A percentile compares a stretch with the other conserved stretches of the same genome.
Evolutionary conservation across 768 basidiomycete species (phyloP).

Genomic region (Leucocoprinus leucothites): DNA sequence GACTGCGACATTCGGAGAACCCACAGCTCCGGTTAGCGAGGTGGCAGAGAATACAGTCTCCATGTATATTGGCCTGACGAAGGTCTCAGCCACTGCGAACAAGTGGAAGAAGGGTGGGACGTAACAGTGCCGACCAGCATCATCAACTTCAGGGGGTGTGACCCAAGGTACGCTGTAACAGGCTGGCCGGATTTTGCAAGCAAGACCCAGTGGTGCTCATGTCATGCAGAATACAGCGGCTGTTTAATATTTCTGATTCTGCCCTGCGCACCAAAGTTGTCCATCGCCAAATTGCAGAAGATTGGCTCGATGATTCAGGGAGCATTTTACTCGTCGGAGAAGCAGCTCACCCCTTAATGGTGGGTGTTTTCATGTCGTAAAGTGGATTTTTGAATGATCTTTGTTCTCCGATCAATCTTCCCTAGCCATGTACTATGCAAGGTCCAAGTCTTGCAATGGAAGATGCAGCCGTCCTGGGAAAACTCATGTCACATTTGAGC

Average conservation of each 20-base stretch:
- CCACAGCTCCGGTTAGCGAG: conserved; percentile 22
- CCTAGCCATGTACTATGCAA: conserved; percentile 48
- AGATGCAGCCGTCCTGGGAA: conserved; percentile 54
- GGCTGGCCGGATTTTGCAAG: not conserved
- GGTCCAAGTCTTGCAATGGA: conserved; percentile 46
- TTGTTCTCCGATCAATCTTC: not conserved
- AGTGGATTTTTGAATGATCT: conserved; percentile 1
- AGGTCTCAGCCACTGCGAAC: conserved; percentile 20
- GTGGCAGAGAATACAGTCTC: conserved; percentile 33
- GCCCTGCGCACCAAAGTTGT: conserved; percentile 36
- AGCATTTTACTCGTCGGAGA: conserved; percentile 49
- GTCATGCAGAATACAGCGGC: conserved; percentile 28
- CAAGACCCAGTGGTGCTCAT: not conserved
- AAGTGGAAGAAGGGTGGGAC: conserved; percentile 32
- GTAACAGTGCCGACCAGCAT: conserved; percentile 26
- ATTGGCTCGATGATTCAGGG: conserved; percentile 49
- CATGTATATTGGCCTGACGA: conserved; percentile 37
- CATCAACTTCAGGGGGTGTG: conserved; percentile 30
- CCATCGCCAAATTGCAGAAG: conserved; percentile 32
- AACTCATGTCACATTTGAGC: conserved; percentile 47
- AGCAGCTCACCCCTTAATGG: conserved; percentile 53
- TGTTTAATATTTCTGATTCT: conserved; percentile 29
- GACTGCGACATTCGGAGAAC: not conserved
- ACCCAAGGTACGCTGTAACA: conserved; percentile 9
- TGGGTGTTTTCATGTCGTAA: conserved; percentile 21